phyloP scores from a whole-genome alignment of 139 green algal species.

The Chlorella sp. region DNA sequence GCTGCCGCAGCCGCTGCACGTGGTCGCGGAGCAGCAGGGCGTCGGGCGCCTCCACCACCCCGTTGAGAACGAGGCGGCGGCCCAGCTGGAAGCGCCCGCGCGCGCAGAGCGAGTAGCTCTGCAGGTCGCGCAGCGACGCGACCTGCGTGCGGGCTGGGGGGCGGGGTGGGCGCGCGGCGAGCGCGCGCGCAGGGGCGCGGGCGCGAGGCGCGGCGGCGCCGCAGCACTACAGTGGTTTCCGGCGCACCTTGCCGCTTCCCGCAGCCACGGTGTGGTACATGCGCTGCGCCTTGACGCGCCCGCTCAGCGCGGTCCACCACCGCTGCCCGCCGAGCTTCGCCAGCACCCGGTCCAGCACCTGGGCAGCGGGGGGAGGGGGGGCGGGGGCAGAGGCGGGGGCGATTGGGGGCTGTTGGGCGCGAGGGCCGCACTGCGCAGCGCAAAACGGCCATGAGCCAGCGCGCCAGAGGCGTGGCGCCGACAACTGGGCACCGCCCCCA shows the following conservation, averaged over 20 bases:
- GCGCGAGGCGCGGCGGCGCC: too few species aligned
- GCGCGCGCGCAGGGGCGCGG: too few species aligned
- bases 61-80: constrained; percentile 36
- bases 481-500: background rate
- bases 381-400: too few species aligned
- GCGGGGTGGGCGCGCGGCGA: too few species aligned
- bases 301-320: constrained; percentile 71
- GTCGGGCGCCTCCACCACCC: constrained; percentile 45
- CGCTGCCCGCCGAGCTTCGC: constrained; percentile 39
- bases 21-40: background rate
- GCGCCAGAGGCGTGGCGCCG: too few species aligned
- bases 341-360: constrained; percentile 79
- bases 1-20: background rate
- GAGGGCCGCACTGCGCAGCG: too few species aligned
- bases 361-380: constrained; percentile 4
- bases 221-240: too few species aligned
- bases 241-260: too few species aligned
- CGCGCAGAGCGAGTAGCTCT: constrained; percentile 53
- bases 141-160: too few species aligned
- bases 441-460: too few species aligned
- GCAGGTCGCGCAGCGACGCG: constrained; percentile 47
- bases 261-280: constrained; percentile 27
- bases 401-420: too few species aligned
- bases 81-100: constrained; percentile 32
- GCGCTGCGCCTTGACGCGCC: constrained; percentile 50